phyloP scores from a whole-genome alignment of 2,329 filamentous ascomycete species.

The Escovopsis sp. region DNA sequence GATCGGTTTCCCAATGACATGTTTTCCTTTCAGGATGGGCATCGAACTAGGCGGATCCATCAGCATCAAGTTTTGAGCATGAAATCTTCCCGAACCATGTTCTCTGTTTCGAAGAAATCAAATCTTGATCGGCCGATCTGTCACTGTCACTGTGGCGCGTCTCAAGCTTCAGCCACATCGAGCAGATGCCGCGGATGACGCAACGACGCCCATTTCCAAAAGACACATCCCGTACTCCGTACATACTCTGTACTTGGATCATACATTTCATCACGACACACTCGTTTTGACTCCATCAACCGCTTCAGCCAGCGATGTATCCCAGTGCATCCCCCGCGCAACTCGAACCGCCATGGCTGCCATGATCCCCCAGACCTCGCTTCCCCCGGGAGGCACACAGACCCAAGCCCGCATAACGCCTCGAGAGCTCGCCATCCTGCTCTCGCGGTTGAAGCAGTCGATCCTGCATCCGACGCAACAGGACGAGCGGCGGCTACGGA shows the following conservation, averaged over 20 bases:
- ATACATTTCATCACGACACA: too few relatives aligned
- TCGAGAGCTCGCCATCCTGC: constrained; percentile 45
- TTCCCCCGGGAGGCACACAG: neutral
- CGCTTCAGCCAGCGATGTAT: too few relatives aligned
- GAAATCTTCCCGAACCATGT: too few relatives aligned
- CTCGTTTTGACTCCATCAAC: too few relatives aligned
- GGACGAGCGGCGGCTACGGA: constrained; percentile 38
- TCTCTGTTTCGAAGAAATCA: too few relatives aligned
- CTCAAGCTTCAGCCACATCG: constrained; percentile 13
- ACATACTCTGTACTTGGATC: neutral
- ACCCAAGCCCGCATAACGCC: constrained; percentile 14
- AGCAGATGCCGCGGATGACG: too few relatives aligned
- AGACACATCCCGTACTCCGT: constrained; percentile 4
- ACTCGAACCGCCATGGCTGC: constrained; percentile 1
- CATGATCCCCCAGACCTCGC: neutral
- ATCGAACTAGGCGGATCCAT: too few relatives aligned
- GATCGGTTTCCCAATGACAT: too few relatives aligned
- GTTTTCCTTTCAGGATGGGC: too few relatives aligned
- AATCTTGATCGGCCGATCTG: too few relatives aligned
- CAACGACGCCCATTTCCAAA: too few relatives aligned
- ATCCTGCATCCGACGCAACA: constrained; percentile 48
- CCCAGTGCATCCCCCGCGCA: neutral
- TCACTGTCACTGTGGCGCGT: constrained; percentile 11
- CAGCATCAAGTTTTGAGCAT: too few relatives aligned
- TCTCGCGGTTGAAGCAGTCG: constrained; percentile 48